Evolutionary conservation across 352 stramenopile genomes (phyloP).

Genomic region (Pythium utonaiense): DNA sequence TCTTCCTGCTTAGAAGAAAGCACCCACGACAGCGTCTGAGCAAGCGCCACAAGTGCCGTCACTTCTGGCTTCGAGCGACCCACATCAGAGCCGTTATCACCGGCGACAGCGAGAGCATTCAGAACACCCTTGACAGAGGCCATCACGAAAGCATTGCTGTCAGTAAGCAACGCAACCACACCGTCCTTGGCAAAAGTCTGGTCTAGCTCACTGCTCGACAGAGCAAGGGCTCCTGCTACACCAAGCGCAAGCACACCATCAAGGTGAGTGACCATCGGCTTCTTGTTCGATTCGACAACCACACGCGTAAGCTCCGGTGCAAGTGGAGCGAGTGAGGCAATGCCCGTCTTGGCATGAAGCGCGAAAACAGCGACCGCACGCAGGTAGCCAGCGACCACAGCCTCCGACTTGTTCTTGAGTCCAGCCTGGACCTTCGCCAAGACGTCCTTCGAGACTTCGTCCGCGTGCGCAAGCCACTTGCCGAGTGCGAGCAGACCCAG

Average conservation of each 20-base stretch:
- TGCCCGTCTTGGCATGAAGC: slow-evolving; percentile 26
- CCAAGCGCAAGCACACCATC: slow-evolving; percentile 71
- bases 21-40: slow-evolving; percentile 60
- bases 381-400: slow-evolving; percentile 62
- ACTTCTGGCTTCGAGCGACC: slow-evolving; percentile 51
- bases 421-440: slow-evolving; percentile 44
- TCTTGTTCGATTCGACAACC: slow-evolving; percentile 71
- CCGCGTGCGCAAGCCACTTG: slow-evolving; percentile 64
- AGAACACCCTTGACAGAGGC: slow-evolving; percentile 42
- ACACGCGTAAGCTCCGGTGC: slow-evolving; percentile 52
- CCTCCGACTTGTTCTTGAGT: slow-evolving; percentile 71
- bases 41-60: slow-evolving; percentile 47
- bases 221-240: slow-evolving; percentile 53
- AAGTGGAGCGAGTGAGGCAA: slow-evolving; percentile 40
- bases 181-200: slow-evolving; percentile 49
- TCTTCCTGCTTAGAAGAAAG: slow-evolving; percentile 59
- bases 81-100: slow-evolving; percentile 12
- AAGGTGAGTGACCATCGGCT: slow-evolving; percentile 65
- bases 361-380: slow-evolving; percentile 51
- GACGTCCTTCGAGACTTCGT: slow-evolving; percentile 43
- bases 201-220: slow-evolving; percentile 56
- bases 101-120: slow-evolving; percentile 17
- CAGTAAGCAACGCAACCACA: slow-evolving; percentile 42
- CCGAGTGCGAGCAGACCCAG: slow-evolving; percentile 66
- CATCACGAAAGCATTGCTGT: slow-evolving; percentile 46